These are phyloP conservation scores for Mycena olivaceomarginata DNA, from an alignment of 768 basidiomycete species.

Conservation along the genomic window DNA sequence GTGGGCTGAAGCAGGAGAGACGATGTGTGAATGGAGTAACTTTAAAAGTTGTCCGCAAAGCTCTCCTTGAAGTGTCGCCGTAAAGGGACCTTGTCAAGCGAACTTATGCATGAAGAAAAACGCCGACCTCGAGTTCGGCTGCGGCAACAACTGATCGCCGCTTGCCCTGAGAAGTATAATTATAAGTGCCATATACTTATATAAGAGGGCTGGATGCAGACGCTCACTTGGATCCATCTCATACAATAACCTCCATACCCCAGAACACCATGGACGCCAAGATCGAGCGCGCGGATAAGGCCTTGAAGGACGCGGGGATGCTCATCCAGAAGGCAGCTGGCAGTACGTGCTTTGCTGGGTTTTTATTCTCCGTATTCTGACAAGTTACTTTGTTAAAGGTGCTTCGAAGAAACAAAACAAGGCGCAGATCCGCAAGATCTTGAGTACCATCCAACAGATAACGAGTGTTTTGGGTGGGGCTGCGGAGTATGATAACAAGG, in stretches of 20 bases:
- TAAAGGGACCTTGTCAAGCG: too few species aligned
- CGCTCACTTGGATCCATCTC: not conserved
- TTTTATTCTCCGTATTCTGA: not conserved
- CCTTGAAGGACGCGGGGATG: constrained; percentile 10
- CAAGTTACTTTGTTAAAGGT: not conserved
- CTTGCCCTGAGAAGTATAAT: too few species aligned
- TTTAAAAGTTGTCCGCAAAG: too few species aligned
- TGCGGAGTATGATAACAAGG: not conserved
- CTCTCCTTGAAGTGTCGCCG: too few species aligned
- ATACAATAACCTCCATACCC: constrained; percentile 2
- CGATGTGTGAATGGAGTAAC: constrained; percentile 61
- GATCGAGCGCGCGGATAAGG: constrained; percentile 21
- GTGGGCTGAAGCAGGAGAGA: constrained; percentile 72
- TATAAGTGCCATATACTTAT: too few species aligned
- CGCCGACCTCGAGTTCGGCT: too few species aligned
- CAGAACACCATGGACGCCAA: constrained; percentile 17
- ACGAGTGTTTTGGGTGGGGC: constrained; percentile 2
- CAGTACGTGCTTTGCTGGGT: not conserved
- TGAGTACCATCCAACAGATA: too few species aligned
- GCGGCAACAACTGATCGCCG: too few species aligned
- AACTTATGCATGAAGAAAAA: too few species aligned
- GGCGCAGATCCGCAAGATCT: not conserved
- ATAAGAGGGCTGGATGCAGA: too few species aligned
- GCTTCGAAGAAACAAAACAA: constrained; percentile 26
- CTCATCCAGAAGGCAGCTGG: constrained; percentile 6